A percentile compares a stretch with the other conserved stretches of the same genome.
phyloP scores from a whole-genome alignment of 306 rosid genomes.

The Corylus americana region DNA sequence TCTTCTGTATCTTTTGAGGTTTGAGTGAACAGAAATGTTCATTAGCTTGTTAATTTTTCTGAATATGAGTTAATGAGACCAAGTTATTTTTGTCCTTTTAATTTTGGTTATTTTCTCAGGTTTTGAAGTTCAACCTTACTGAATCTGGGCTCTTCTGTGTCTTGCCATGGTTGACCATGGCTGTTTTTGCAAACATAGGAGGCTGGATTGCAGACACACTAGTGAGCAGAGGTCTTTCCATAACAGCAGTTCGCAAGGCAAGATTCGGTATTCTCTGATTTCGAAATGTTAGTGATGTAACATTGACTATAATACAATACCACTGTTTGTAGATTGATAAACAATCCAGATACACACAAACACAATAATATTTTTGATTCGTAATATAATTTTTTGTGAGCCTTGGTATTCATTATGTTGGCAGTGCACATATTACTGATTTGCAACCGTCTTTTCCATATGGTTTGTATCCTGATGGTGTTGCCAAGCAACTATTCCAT shows the following conservation, averaged over 20 bases:
- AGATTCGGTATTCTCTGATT: slow-evolving; percentile 24
- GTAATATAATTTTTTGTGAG: neutral
- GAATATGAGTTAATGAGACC: slow-evolving; percentile 11
- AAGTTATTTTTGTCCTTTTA: slow-evolving; percentile 18
- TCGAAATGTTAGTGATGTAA: slow-evolving; percentile 8
- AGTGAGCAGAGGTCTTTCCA: slow-evolving; percentile 83
- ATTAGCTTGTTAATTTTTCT: slow-evolving; percentile 11
- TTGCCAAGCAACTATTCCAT: slow-evolving; percentile 3
- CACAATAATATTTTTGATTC: neutral
- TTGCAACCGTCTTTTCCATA: neutral
- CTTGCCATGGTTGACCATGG: slow-evolving; percentile 98
- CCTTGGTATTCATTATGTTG: neutral
- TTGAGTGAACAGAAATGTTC: slow-evolving; percentile 10
- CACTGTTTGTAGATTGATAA: neutral
- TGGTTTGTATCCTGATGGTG: neutral
- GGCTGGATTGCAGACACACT: slow-evolving; percentile 99
- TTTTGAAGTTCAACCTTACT: slow-evolving; percentile 94
- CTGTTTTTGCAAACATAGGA: slow-evolving; percentile 90
- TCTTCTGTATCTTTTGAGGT: slow-evolving; percentile 8
- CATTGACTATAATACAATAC: neutral
- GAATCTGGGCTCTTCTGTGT: slow-evolving; percentile 96
- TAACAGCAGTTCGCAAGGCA: slow-evolving; percentile 90
- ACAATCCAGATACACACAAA: too few species aligned
- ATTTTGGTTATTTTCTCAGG: slow-evolving; percentile 53
- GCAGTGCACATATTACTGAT: neutral